Conservation (phyloP, 345 rosid genomes). For the Euphorbia lathyris region DNA sequence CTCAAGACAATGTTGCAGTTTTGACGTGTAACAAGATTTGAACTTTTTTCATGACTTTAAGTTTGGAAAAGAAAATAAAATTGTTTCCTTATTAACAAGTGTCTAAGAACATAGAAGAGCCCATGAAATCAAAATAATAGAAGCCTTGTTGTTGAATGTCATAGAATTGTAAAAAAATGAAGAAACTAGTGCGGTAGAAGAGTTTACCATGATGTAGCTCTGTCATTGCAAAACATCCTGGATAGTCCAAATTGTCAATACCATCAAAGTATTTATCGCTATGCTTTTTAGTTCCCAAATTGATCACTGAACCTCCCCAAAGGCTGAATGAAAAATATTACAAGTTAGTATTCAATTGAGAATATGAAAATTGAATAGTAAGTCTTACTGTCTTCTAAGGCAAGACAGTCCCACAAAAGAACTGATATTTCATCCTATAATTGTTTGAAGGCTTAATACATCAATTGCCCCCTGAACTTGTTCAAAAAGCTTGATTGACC, state of each 20-base stretch:
- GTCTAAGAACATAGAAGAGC: not conserved
- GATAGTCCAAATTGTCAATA: slow-evolving; percentile 77
- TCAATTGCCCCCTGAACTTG: no score
- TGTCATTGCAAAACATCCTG: slow-evolving; percentile 99
- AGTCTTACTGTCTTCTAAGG: not conserved
- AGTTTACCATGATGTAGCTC: slow-evolving; percentile 92
- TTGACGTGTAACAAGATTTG: not conserved
- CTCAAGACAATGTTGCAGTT: not conserved
- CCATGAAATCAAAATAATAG: not conserved
- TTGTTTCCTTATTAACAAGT: not conserved
- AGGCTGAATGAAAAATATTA: slow-evolving; percentile 50
- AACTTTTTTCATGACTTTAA: not conserved
- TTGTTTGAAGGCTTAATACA: no score
- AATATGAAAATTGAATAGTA: not conserved
- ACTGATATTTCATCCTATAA: not conserved
- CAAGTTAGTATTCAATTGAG: not conserved
- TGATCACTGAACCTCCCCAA: slow-evolving; percentile 97
- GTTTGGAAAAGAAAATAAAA: not conserved
- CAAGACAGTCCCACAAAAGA: not conserved
- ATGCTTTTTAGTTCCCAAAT: slow-evolving; percentile 95
- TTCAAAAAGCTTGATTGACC: no score
- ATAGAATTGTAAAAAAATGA: not conserved
- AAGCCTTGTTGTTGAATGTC: not conserved
- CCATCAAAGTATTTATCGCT: slow-evolving; percentile 81
- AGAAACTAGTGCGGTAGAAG: not conserved